A percentile compares a stretch with the other conserved stretches of the same genome.
Conservation (phyloP, 2,329 filamentous ascomycete genomes). For the Neopestalotiopsis sp. region DNA sequence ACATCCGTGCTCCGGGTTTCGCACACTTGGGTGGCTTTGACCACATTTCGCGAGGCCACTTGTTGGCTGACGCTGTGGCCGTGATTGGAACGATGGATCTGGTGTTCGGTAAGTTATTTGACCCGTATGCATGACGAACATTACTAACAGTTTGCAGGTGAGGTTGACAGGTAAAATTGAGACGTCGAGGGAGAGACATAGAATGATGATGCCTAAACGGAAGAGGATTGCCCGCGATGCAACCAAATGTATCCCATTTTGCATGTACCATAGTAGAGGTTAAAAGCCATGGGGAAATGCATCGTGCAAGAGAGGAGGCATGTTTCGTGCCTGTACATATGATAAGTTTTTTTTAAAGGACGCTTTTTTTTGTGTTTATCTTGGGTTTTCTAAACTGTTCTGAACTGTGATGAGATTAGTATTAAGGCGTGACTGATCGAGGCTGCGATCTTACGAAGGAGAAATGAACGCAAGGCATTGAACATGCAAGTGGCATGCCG, state of each 20-base stretch:
- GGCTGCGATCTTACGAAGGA: not conserved
- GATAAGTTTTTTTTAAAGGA: slow-evolving; percentile 15
- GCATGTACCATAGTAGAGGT: slow-evolving; percentile 36
- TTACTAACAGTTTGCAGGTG: slow-evolving; percentile 53
- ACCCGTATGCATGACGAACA: not conserved
- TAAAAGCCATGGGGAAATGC: slow-evolving; percentile 21
- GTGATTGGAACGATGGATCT: slow-evolving; percentile 92
- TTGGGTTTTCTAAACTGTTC: not conserved
- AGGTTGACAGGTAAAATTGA: slow-evolving; percentile 61
- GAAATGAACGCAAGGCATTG: too few relatives aligned
- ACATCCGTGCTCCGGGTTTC: slow-evolving; percentile 96
- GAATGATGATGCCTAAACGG: slow-evolving; percentile 32
- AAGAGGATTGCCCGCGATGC: slow-evolving; percentile 15
- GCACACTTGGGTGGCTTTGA: slow-evolving; percentile 95
- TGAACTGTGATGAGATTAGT: not conserved
- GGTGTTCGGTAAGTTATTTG: slow-evolving; percentile 74
- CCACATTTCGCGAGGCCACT: slow-evolving; percentile 88
- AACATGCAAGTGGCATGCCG: too few relatives aligned
- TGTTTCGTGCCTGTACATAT: slow-evolving; percentile 22
- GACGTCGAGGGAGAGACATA: slow-evolving; percentile 19
- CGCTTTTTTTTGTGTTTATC: not conserved
- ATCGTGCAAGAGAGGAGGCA: slow-evolving; percentile 21
- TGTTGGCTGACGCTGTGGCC: slow-evolving; percentile 94
- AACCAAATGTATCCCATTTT: slow-evolving; percentile 22
- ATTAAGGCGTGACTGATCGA: not conserved